These are phyloP conservation scores for Nasturtium officinale DNA, from an alignment of 345 rosid genomes.

Conservation along the genomic window DNA sequence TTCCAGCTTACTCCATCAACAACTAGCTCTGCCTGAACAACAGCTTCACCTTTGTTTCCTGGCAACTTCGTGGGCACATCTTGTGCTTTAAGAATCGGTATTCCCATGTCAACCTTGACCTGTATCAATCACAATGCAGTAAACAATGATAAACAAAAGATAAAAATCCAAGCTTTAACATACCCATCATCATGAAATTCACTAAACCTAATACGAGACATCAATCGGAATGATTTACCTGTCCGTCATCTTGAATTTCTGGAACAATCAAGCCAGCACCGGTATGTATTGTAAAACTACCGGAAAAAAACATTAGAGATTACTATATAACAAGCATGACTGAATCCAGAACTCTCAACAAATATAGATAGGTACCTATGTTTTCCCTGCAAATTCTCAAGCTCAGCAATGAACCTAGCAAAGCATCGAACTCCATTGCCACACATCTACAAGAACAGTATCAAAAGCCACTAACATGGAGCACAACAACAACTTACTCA, in stretches of 20 bases:
- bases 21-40: conserved; percentile 55
- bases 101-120: conserved; percentile 97
- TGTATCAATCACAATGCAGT: conserved; percentile 39
- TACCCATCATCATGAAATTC: not conserved
- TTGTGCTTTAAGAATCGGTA: conserved; percentile 74
- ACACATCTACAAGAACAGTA: conserved; percentile 55
- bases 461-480: conserved; percentile 14
- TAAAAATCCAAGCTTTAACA: conserved; percentile 8
- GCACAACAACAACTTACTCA: conserved; percentile 3
- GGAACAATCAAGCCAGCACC: conserved; percentile 97
- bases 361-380: conserved; percentile 51
- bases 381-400: conserved; percentile 71
- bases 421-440: conserved; percentile 97
- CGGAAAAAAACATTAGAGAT: conserved; percentile 1
- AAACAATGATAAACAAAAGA: conserved; percentile 11
- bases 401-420: conserved; percentile 82
- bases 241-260: conserved; percentile 73
- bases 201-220: not conserved
- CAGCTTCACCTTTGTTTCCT: conserved; percentile 55
- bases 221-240: conserved; percentile 44
- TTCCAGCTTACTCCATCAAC: conserved; percentile 87
- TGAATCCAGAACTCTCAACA: not conserved
- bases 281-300: conserved; percentile 81
- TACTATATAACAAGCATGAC: not conserved
- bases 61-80: conserved; percentile 80